Evolutionary conservation across 345 rosid genomes (phyloP).

Genomic region (Eucalyptus polybractea): DNA sequence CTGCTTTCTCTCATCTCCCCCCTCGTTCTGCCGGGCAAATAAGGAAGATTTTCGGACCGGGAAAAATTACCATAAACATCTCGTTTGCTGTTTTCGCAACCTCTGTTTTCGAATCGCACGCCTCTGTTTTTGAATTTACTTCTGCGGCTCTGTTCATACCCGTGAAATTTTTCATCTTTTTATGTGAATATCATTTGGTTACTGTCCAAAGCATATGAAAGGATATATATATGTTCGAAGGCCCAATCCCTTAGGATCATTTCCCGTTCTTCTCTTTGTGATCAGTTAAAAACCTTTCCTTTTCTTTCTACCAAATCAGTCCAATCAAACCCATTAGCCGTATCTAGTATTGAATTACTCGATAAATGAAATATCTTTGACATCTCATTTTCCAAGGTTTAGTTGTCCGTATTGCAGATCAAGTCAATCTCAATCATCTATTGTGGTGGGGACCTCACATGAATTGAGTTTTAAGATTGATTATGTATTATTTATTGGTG

Average conservation of each 20-base stretch:
- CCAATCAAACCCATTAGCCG: accelerated
- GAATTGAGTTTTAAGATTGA: neutral
- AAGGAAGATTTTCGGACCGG: neutral
- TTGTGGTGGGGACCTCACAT: neutral
- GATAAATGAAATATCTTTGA: neutral
- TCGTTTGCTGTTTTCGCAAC: neutral
- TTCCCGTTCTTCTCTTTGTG: neutral
- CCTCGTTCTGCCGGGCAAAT: neutral
- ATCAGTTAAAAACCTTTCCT: neutral
- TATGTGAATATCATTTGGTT: neutral
- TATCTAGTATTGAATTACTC: neutral
- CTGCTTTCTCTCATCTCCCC: neutral
- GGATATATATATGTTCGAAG: neutral
- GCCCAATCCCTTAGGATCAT: neutral
- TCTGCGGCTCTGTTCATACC: neutral
- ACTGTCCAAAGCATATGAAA: neutral
- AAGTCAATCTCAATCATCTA: neutral
- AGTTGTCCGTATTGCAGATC: neutral
- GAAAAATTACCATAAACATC: neutral
- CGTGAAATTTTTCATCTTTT: neutral
- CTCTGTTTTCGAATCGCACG: neutral
- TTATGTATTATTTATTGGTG: neutral
- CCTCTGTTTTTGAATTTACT: neutral
- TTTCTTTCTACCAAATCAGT: neutral
- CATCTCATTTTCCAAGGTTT: neutral